phyloP scores from a whole-genome alignment of 805 yeast species.

The Barnettozyma siamensis region DNA sequence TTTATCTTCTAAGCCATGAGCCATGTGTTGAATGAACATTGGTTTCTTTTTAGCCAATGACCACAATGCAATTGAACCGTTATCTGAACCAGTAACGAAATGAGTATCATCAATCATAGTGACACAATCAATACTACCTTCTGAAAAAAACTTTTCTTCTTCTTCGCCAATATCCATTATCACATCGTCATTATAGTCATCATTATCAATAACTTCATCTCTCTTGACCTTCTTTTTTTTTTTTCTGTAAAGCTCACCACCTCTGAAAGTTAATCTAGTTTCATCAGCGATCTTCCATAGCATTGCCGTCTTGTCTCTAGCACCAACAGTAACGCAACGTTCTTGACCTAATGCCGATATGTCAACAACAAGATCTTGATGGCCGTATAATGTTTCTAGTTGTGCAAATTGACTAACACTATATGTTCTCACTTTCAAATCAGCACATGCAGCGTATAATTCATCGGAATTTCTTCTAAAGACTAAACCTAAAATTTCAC shows the following conservation, averaged over 20 bases:
- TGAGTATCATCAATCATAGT: slow-evolving; percentile 88
- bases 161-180: slow-evolving; percentile 25
- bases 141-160: slow-evolving; percentile 45
- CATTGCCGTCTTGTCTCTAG: slow-evolving; percentile 92
- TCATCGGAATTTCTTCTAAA: slow-evolving; percentile 82
- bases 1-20: slow-evolving; percentile 67
- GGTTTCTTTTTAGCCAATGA: slow-evolving; percentile 88
- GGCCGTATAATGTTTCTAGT: slow-evolving; percentile 89
- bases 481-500: slow-evolving; percentile 63
- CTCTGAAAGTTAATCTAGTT: slow-evolving; percentile 86
- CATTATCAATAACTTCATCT: slow-evolving; percentile 11
- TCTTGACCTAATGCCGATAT: slow-evolving; percentile 78
- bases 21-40: slow-evolving; percentile 54
- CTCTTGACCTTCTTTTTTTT: slow-evolving; percentile 30
- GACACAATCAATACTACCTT: slow-evolving; percentile 88
- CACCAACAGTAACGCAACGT: slow-evolving; percentile 92
- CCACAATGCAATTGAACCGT: slow-evolving; percentile 90
- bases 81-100: slow-evolving; percentile 93
- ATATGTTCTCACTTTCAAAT: slow-evolving; percentile 82
- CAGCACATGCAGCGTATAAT: slow-evolving; percentile 89
- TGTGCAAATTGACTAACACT: slow-evolving; percentile 83
- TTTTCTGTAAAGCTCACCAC: slow-evolving; percentile 59
- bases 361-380: slow-evolving; percentile 84
- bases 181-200: slow-evolving; percentile 22
- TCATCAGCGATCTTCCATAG: slow-evolving; percentile 97